These are phyloP conservation scores for Aspergillus amoenus DNA, from an alignment of 2,329 filamentous ascomycete genomes.

Conservation along the genomic window DNA sequence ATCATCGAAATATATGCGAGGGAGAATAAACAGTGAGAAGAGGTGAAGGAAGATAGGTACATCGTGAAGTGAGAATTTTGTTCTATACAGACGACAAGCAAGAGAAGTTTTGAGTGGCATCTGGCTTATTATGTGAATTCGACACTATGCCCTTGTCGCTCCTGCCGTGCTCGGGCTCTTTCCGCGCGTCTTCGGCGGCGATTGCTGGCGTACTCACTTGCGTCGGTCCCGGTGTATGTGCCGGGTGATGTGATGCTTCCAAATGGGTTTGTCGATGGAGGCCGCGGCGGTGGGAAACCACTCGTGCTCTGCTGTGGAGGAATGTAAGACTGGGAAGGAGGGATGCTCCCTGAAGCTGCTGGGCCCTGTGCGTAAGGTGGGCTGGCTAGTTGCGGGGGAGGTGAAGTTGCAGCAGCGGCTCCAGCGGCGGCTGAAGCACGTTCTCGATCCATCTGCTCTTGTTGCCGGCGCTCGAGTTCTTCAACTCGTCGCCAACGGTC, in stretches of 20 bases:
- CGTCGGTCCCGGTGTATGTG: conserved; percentile 49
- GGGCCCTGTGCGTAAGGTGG: background rate
- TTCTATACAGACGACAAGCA: conserved; percentile 10
- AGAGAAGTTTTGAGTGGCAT: background rate
- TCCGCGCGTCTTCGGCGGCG: conserved; percentile 54
- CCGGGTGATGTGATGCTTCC: conserved; percentile 43
- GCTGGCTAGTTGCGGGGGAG: conserved; percentile 11
- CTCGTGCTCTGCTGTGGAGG: conserved; percentile 24
- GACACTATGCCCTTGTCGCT: conserved; percentile 45
- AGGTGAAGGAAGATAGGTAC: conserved; percentile 1
- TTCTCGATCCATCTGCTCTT: conserved; percentile 43
- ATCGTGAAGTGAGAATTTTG: conserved; percentile 6
- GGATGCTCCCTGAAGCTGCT: conserved; percentile 25
- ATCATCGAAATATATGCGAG: background rate
- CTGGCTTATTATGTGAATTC: conserved; percentile 46
- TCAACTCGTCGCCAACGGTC: conserved; percentile 52
- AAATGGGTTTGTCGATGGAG: conserved; percentile 42
- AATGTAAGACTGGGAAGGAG: conserved; percentile 24
- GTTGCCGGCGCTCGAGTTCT: conserved; percentile 48
- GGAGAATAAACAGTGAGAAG: background rate
- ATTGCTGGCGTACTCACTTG: conserved; percentile 55
- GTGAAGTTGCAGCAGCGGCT: conserved; percentile 20
- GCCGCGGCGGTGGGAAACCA: conserved; percentile 27
- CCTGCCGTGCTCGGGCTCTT: conserved; percentile 47
- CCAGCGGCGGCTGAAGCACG: conserved; percentile 32